Conservation (phyloP, 257 asterid genomes). For the Ilex aquifolium region DNA sequence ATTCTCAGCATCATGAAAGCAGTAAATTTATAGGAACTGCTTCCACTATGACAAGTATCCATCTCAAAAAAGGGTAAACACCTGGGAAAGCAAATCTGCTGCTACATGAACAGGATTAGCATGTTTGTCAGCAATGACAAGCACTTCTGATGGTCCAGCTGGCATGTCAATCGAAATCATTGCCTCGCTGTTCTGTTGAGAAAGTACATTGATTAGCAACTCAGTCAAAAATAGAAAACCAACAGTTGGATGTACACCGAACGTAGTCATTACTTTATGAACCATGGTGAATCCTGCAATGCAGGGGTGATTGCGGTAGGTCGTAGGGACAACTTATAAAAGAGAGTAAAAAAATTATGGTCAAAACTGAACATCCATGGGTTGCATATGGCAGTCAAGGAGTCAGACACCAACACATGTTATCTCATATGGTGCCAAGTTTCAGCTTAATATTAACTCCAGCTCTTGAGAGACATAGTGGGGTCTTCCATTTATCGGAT, state of each 20-base stretch:
- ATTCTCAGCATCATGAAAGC: not conserved
- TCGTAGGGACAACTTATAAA: too few species aligned
- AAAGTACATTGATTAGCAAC: slow-evolving; percentile 24
- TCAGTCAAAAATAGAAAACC: not conserved
- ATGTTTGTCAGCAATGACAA: slow-evolving; percentile 82
- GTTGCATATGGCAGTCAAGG: too few species aligned
- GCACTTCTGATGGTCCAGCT: slow-evolving; percentile 99
- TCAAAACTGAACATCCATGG: too few species aligned
- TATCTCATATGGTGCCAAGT: too few species aligned
- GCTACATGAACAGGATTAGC: slow-evolving; percentile 91
- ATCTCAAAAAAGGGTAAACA: slow-evolving; percentile 13
- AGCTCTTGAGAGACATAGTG: too few species aligned
- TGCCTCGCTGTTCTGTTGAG: slow-evolving; percentile 88
- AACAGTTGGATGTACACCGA: not conserved
- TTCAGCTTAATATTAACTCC: too few species aligned
- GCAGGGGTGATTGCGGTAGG: too few species aligned
- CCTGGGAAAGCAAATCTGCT: slow-evolving; percentile 98
- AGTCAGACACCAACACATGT: too few species aligned
- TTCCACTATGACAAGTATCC: not conserved
- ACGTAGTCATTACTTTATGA: not conserved
- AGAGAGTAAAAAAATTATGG: too few species aligned
- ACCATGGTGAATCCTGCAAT: too few species aligned
- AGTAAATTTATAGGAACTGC: not conserved
- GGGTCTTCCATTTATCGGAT: too few species aligned
- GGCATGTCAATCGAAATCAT: slow-evolving; percentile 99